Evolutionary conservation across 345 rosid genomes (phyloP).

Genomic region (Populus ilicifolia): DNA sequence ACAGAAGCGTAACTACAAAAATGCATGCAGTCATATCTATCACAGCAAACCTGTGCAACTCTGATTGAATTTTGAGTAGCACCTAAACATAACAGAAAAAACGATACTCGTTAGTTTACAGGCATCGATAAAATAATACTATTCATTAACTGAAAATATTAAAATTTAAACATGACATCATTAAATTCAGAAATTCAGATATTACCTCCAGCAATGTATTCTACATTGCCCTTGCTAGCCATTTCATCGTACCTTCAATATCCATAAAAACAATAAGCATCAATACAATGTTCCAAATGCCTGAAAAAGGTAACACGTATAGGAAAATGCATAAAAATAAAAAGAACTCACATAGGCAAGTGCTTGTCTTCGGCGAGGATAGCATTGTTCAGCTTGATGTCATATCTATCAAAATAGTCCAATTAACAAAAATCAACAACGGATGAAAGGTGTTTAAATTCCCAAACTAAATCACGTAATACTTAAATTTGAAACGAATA

Average conservation of each 20-base stretch:
- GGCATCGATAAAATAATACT: background rate
- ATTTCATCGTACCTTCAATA: conserved; percentile 57
- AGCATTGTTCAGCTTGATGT: conserved; percentile 78
- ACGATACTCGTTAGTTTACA: background rate
- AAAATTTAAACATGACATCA: background rate
- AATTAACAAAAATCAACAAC: background rate
- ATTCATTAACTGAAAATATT: no score
- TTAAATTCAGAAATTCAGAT: background rate
- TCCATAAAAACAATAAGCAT: background rate
- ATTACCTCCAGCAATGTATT: conserved; percentile 74
- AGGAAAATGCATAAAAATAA: background rate
- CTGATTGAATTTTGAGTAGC: conserved; percentile 92
- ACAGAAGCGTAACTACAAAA: background rate
- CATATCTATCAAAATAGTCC: conserved; percentile 50
- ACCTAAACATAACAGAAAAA: conserved; percentile 32
- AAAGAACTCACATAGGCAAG: conserved; percentile 66
- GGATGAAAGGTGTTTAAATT: background rate
- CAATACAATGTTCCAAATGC: background rate
- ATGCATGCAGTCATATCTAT: background rate
- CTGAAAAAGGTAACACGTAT: no score
- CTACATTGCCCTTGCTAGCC: conserved; percentile 41
- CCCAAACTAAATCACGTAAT: background rate
- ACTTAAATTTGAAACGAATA: background rate
- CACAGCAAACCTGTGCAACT: conserved; percentile 75
- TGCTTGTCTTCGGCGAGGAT: conserved; percentile 96